Percentiles rank a stretch among this genome's conserved stretches.
Evolutionary conservation across 2,329 filamentous ascomycete species (phyloP).

Genomic region (Penicillium sp.): DNA sequence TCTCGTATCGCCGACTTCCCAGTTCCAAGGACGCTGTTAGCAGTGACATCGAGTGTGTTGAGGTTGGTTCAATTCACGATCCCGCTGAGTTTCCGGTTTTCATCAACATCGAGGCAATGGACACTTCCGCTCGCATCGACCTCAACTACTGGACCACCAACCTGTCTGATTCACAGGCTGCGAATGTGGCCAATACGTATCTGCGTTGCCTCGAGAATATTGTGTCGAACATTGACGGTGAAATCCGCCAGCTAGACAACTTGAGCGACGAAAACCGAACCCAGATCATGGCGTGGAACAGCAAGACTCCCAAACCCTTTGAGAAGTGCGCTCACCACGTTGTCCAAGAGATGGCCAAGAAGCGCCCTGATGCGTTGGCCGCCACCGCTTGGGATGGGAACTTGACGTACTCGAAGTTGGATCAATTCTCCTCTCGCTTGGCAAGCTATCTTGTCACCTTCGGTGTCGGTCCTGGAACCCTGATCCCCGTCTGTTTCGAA

Average conservation of each 20-base stretch:
- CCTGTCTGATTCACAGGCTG: conserved; percentile 40
- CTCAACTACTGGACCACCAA: conserved; percentile 44
- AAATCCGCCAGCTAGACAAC: conserved; percentile 35
- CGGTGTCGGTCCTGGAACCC: conserved; percentile 26
- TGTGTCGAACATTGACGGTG: conserved; percentile 33
- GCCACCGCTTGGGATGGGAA: conserved; percentile 34
- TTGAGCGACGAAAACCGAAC: conserved; percentile 39
- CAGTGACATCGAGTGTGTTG: conserved; percentile 38
- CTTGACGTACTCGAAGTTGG: conserved; percentile 35
- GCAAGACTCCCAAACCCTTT: conserved; percentile 18
- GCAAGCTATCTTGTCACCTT: conserved; percentile 31
- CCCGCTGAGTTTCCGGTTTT: conserved; percentile 51
- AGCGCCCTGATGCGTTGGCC: conserved; percentile 27
- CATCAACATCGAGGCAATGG: conserved; percentile 49
- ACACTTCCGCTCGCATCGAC: conserved; percentile 38
- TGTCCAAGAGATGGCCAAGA: conserved; percentile 25
- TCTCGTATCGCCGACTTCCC: conserved; percentile 48
- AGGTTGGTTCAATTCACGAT: conserved; percentile 44
- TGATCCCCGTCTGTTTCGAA: conserved; percentile 29
- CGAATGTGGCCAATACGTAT: conserved; percentile 40
- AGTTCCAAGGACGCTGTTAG: conserved; percentile 22
- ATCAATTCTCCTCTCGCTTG: conserved; percentile 33
- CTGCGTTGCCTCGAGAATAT: conserved; percentile 39
- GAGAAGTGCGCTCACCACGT: conserved; percentile 32
- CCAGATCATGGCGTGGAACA: conserved; percentile 33